Percentiles rank a stretch among this genome's conserved stretches.
Evolutionary conservation across 176 grass and related monocot species (phyloP).

Genomic region (Cenchrus purpureus): DNA sequence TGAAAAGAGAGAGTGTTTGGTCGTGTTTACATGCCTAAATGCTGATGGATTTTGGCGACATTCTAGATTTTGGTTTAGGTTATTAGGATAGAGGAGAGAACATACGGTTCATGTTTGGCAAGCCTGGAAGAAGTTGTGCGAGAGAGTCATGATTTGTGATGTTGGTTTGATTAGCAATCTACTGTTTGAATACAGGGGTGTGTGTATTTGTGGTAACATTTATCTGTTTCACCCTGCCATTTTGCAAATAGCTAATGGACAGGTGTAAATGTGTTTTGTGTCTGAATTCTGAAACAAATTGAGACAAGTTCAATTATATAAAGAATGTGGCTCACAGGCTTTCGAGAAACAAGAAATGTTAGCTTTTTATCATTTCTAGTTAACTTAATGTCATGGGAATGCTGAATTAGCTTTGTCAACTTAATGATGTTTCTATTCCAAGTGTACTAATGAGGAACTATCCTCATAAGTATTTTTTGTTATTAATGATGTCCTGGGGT

Average conservation of each 20-base stretch:
- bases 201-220: constrained; percentile 2
- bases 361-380: not conserved
- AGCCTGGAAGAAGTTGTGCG: not conserved
- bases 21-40: not conserved
- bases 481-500: not conserved
- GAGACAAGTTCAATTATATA: not conserved
- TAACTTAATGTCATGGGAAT: not conserved
- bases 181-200: not conserved
- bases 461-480: not conserved
- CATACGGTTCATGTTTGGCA: not conserved
- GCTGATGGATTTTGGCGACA: not conserved
- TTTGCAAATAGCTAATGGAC: not conserved
- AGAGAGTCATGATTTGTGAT: not conserved
- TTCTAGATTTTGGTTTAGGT: not conserved
- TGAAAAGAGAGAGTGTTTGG: not conserved
- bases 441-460: constrained; percentile 7
- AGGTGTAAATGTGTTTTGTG: not conserved
- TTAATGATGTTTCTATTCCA: not conserved
- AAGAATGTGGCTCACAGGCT: not conserved
- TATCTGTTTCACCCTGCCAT: not conserved
- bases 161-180: constrained; percentile 9
- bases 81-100: not conserved
- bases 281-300: not conserved
- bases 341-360: not conserved
- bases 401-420: constrained; percentile 6